These are phyloP conservation scores for Auriculariales sp. DNA, from an alignment of 768 basidiomycete species.

Conservation along the genomic window DNA sequence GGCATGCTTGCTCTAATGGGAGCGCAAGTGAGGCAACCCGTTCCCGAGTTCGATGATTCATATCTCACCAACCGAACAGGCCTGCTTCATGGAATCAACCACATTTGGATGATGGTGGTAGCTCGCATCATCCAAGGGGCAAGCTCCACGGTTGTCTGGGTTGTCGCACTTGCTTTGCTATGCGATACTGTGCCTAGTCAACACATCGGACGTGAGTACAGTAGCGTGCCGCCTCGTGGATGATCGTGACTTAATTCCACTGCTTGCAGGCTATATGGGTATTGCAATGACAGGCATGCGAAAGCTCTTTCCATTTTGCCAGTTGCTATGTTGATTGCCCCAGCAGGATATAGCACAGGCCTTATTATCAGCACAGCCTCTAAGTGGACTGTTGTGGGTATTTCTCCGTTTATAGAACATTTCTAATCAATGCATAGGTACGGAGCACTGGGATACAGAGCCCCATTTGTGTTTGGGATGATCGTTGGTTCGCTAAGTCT, in stretches of 20 bases:
- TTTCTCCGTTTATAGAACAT: no score
- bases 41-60: no score
- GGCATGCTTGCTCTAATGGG: no score
- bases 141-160: slow-evolving; percentile 48
- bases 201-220: slow-evolving; percentile 36
- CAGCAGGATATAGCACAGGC: slow-evolving; percentile 8
- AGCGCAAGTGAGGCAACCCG: no score
- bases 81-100: slow-evolving; percentile 52
- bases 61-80: no score
- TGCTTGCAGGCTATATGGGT: slow-evolving; percentile 38
- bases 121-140: slow-evolving; percentile 47
- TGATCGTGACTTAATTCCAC: neutral
- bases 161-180: slow-evolving; percentile 46
- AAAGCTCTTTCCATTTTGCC: slow-evolving; percentile 22
- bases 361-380: slow-evolving; percentile 41
- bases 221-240: neutral
- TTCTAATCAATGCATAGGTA: no score
- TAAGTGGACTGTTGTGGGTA: slow-evolving; percentile 43
- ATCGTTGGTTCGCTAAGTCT: slow-evolving; percentile 25
- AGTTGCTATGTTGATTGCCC: neutral
- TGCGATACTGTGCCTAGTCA: slow-evolving; percentile 40
- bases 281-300: slow-evolving; percentile 43
- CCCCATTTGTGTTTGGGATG: slow-evolving; percentile 42
- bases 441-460: slow-evolving; percentile 40
- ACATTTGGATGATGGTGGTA: slow-evolving; percentile 37